These are phyloP conservation scores for Schizochytrium sp. DNA, from an alignment of 108 stramenopile species.

Conservation along the genomic window DNA sequence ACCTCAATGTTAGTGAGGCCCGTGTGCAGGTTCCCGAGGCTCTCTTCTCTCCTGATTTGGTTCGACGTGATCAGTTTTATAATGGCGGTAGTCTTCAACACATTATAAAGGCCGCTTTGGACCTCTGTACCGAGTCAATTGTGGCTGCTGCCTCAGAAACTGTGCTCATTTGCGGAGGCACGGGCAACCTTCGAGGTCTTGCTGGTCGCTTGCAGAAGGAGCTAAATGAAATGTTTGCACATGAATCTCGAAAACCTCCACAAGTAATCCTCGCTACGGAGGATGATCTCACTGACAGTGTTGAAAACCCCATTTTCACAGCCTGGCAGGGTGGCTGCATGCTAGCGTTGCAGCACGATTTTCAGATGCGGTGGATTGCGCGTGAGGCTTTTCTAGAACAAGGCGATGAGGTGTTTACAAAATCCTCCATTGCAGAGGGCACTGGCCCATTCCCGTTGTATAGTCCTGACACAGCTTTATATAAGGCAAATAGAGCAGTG, in stretches of 20 bases:
- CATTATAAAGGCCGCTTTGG: conserved; percentile 44
- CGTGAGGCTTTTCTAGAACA: not conserved
- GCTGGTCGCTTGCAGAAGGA: conserved; percentile 19
- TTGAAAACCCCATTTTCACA: conserved; percentile 5
- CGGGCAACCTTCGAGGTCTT: conserved; percentile 6
- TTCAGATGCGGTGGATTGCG: conserved; percentile 46
- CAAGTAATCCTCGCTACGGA: conserved; percentile 8
- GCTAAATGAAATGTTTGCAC: conserved; percentile 16
- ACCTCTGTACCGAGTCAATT: conserved; percentile 40
- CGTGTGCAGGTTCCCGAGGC: conserved; percentile 44
- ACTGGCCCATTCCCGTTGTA: conserved; percentile 21
- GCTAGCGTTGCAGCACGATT: not conserved
- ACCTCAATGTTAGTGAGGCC: conserved; percentile 31
- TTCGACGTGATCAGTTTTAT: conserved; percentile 46
- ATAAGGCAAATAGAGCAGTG: conserved; percentile 41
- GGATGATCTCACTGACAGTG: not conserved
- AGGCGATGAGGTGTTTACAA: conserved; percentile 19
- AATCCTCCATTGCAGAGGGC: conserved; percentile 37
- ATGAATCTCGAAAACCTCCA: conserved; percentile 1
- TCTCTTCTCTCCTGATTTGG: conserved; percentile 33
- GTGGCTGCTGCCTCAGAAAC: conserved; percentile 4
- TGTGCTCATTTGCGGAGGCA: conserved; percentile 47
- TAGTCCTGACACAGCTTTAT: conserved; percentile 47
- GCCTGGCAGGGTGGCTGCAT: conserved; percentile 34
- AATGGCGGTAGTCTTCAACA: conserved; percentile 52